These are phyloP conservation scores for Diplodia mutila DNA, from an alignment of 2,329 filamentous ascomycete species.

Conservation along the genomic window DNA sequence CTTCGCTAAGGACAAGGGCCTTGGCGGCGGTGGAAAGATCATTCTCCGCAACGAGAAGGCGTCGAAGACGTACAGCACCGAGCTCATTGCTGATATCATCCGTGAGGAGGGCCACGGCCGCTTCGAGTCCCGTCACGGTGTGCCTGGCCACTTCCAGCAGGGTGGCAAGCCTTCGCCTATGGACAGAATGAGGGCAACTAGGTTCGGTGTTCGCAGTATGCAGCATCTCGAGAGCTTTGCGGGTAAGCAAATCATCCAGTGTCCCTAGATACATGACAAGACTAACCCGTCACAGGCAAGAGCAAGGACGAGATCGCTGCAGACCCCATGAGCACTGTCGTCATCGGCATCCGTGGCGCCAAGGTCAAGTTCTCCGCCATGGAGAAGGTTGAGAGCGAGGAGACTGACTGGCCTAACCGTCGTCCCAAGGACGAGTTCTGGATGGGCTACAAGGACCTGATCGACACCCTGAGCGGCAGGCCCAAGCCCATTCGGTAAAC, in stretches of 20 bases:
- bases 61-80: slow-evolving; percentile 84
- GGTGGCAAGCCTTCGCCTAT: slow-evolving; percentile 91
- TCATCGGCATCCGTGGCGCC: slow-evolving; percentile 92
- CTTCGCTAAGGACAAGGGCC: slow-evolving; percentile 83
- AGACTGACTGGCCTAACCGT: slow-evolving; percentile 92
- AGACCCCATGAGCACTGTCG: slow-evolving; percentile 73
- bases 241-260: slow-evolving; percentile 35
- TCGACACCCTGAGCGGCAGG: slow-evolving; percentile 82
- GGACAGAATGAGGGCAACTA: slow-evolving; percentile 90
- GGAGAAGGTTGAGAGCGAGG: slow-evolving; percentile 75
- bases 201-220: slow-evolving; percentile 91
- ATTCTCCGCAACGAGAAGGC: slow-evolving; percentile 98
- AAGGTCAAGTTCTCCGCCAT: slow-evolving; percentile 86
- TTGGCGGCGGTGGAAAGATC: slow-evolving; percentile 86
- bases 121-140: slow-evolving; percentile 86
- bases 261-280: no score
- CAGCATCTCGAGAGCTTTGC: slow-evolving; percentile 84
- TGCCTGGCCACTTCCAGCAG: slow-evolving; percentile 90
- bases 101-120: slow-evolving; percentile 88
- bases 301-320: slow-evolving; percentile 69
- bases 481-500: slow-evolving; percentile 18
- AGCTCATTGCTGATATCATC: slow-evolving; percentile 94
- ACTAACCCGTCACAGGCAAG: slow-evolving; percentile 45
- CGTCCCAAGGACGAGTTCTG: slow-evolving; percentile 85
- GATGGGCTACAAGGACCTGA: slow-evolving; percentile 76